Conservation (phyloP, 345 rosid genomes). For the Psidium guajava region DNA sequence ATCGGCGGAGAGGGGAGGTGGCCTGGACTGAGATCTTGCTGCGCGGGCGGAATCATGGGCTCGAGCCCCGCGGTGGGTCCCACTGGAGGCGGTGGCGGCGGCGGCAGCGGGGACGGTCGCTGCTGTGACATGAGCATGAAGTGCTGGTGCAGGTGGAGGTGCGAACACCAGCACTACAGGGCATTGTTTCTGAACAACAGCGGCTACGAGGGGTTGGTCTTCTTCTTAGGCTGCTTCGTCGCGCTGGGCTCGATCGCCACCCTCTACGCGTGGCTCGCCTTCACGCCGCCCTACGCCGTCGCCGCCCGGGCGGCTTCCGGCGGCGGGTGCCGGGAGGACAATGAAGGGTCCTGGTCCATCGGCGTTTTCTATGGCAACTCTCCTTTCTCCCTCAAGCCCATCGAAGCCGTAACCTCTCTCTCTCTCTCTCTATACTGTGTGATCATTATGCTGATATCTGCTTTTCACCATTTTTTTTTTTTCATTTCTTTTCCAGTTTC, state of each 20-base stretch:
- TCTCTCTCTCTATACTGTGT: background rate
- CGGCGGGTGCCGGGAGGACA: conserved; percentile 64
- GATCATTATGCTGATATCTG: background rate
- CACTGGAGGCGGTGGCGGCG: background rate
- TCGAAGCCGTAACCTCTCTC: conserved; percentile 56
- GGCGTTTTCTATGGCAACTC: conserved; percentile 84
- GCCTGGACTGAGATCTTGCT: background rate
- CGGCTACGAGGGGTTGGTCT: conserved; percentile 21
- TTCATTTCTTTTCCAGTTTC: background rate
- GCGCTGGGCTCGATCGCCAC: conserved; percentile 52
- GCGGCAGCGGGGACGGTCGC: background rate
- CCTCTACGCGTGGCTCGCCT: conserved; percentile 46
- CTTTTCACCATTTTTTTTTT: background rate
- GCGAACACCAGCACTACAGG: conserved; percentile 11
- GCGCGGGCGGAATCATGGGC: background rate
- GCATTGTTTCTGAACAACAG: conserved; percentile 21
- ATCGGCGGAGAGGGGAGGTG: background rate
- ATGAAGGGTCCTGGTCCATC: conserved; percentile 93
- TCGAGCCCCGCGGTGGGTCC: background rate
- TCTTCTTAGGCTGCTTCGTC: conserved; percentile 42
- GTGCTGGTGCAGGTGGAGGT: conserved; percentile 17
- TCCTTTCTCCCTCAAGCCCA: conserved; percentile 80
- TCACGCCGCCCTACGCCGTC: conserved; percentile 21
- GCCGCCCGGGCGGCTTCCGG: conserved; percentile 23
- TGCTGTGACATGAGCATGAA: conserved; percentile 1